Percentiles rank a stretch among this genome's conserved stretches.
Conservation (phyloP, 225 moss, liverwort and hornwort genomes). For the Bryum argenteum region DNA sequence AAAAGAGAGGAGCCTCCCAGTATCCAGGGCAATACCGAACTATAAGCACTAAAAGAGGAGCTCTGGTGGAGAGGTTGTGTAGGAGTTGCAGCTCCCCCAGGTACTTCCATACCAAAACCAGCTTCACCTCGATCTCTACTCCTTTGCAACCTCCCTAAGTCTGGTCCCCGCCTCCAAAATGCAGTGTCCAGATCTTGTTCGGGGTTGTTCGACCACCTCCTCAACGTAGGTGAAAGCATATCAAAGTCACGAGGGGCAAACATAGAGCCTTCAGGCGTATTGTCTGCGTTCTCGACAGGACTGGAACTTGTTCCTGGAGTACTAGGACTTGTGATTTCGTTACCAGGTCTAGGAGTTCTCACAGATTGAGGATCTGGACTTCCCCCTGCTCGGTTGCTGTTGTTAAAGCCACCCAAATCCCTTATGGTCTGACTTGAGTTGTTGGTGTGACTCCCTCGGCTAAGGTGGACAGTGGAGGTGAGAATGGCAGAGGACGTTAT, state of each 20-base stretch:
- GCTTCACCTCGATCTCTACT: slow-evolving; percentile 27
- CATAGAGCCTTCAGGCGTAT: slow-evolving; percentile 4
- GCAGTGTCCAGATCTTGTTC: slow-evolving; percentile 28
- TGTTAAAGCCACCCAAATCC: slow-evolving; percentile 40
- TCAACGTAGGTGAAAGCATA: slow-evolving; percentile 14
- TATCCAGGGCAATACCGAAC: slow-evolving; percentile 70
- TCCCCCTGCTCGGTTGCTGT: slow-evolving; percentile 11
- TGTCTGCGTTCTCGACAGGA: background rate
- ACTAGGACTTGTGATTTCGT: slow-evolving; percentile 2
- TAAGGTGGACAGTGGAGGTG: slow-evolving; percentile 57
- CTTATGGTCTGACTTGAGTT: slow-evolving; percentile 33
- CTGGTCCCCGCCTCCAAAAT: slow-evolving; percentile 27
- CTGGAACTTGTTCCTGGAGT: slow-evolving; percentile 5
- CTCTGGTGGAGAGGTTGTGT: slow-evolving; percentile 29
- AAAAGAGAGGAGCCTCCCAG: slow-evolving; percentile 62
- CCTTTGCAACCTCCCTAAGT: slow-evolving; percentile 18
- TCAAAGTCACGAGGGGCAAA: background rate
- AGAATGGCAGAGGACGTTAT: slow-evolving; percentile 74
- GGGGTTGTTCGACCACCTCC: slow-evolving; percentile 36
- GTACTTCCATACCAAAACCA: slow-evolving; percentile 26
- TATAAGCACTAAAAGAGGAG: slow-evolving; percentile 51
- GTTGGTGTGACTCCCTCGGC: slow-evolving; percentile 41
- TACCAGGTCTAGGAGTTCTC: slow-evolving; percentile 19
- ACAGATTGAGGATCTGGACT: slow-evolving; percentile 2
- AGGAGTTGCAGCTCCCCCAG: slow-evolving; percentile 28